phyloP scores from a whole-genome alignment of 441 rosid species.

The Brassica balearica region DNA sequence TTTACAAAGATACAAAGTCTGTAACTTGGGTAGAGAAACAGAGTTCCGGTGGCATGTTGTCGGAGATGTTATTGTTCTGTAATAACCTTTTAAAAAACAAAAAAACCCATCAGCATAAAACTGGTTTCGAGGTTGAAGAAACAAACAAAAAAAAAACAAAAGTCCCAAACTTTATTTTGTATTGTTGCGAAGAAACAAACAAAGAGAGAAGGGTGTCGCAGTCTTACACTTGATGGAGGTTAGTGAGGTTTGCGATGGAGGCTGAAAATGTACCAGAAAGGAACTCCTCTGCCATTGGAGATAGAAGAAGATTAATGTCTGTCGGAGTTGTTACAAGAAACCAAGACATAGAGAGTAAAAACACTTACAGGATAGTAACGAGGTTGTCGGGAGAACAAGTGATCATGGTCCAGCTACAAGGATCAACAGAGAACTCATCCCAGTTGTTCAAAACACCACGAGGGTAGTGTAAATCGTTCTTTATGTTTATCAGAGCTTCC shows the following conservation, averaged over 20 bases:
- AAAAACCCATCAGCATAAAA: not conserved
- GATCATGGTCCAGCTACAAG: constrained; percentile 96
- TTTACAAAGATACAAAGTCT: constrained; percentile 71
- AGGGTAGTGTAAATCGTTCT: constrained; percentile 64
- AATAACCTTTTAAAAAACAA: constrained; percentile 55
- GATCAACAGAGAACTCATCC: constrained; percentile 95
- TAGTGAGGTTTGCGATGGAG: constrained; percentile 76
- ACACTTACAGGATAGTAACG: constrained; percentile 73
- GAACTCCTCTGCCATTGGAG: constrained; percentile 69
- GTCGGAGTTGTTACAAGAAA: not conserved
- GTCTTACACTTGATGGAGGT: constrained; percentile 85
- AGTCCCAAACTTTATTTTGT: constrained; percentile 1
- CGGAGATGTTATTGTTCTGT: constrained; percentile 90
- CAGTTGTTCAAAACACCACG: constrained; percentile 85
- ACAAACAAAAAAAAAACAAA: not conserved
- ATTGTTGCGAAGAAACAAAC: constrained; percentile 29
- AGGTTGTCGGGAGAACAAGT: constrained; percentile 83
- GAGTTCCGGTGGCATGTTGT: constrained; percentile 71
- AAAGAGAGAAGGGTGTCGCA: constrained; percentile 19
- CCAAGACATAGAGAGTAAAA: not conserved
- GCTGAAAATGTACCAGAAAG: constrained; percentile 79
- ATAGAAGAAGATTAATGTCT: constrained; percentile 19
- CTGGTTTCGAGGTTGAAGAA: not conserved
- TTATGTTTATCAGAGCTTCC: constrained; percentile 75
- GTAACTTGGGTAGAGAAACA: constrained; percentile 69